phyloP scores from a whole-genome alignment of 179 eudicot genomes.

The Carnegiea gigantea region DNA sequence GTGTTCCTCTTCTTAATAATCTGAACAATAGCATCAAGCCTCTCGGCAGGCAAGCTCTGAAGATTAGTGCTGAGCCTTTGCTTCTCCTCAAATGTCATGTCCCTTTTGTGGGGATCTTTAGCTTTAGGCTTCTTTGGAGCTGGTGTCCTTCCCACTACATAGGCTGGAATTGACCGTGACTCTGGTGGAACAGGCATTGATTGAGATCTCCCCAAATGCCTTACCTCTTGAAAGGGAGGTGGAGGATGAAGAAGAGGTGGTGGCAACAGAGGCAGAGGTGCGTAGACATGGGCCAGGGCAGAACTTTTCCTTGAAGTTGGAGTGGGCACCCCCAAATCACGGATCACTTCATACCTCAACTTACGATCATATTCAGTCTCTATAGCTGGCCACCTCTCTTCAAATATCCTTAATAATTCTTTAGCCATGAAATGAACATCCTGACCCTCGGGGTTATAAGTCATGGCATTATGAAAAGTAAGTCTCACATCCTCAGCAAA shows the following conservation, averaged over 20 bases:
- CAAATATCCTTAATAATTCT: slow-evolving; percentile 23
- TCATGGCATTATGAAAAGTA: slow-evolving; percentile 33
- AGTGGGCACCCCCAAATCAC: slow-evolving; percentile 29
- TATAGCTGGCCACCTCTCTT: slow-evolving; percentile 29
- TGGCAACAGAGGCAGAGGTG: slow-evolving; percentile 33
- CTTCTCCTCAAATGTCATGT: slow-evolving; percentile 39
- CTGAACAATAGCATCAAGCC: slow-evolving; percentile 37
- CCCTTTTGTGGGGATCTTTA: slow-evolving; percentile 37
- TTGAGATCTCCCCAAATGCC: slow-evolving; percentile 48
- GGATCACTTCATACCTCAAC: slow-evolving; percentile 38
- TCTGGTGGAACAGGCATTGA: slow-evolving; percentile 37
- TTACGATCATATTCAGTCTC: slow-evolving; percentile 27
- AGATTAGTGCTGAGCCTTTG: slow-evolving; percentile 35
- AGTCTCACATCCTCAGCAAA: slow-evolving; percentile 41
- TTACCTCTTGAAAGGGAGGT: slow-evolving; percentile 29
- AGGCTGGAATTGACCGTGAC: slow-evolving; percentile 30
- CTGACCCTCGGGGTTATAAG: slow-evolving; percentile 31
- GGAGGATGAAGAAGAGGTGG: slow-evolving; percentile 35
- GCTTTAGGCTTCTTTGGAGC: slow-evolving; percentile 55
- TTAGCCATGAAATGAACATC: slow-evolving; percentile 37
- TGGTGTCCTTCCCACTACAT: slow-evolving; percentile 46
- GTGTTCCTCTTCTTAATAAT: slow-evolving; percentile 32
- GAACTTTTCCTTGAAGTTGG: slow-evolving; percentile 25
- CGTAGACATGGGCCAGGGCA: slow-evolving; percentile 8
- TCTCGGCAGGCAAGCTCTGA: slow-evolving; percentile 32